Evolutionary conservation across 1,139 yeast genomes (phyloP), one percentile per base, ranked within the genome.

Genomic region (Geotrichum carabidarum): DNA sequence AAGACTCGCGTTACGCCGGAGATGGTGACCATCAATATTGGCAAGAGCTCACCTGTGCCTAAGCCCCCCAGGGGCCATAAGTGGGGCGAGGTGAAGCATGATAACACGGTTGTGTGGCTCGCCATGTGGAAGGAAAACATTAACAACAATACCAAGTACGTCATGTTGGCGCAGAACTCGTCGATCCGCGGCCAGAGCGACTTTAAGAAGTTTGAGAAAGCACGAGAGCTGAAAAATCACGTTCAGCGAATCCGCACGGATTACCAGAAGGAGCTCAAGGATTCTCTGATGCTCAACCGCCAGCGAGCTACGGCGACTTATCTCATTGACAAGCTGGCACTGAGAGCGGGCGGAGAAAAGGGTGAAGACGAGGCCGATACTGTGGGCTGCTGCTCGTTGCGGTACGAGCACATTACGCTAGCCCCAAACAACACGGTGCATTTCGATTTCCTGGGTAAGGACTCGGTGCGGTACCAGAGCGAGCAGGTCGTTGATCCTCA

Each of bases 341-440:
- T 93, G 60, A 87, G 98, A 85, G 98, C 98, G 0, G 98, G 98
- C 68, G 97, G 97, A 63, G 98, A 93, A 71, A 91, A 91, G 69
- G 88, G 94, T 15, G 98, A 91, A 8, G 98, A 93, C 65, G 97
- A 91, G 68, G 98, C 98, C 1, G 99, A 93, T 69, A 91, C 99
- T 1, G 99, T 91, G 46, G 99, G 99, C 46, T 91, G 99, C 72
- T 91, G 98, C 72, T 91, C 98, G 0, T 77, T 91, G 61, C 75
- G 98, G 63, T 91, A 75, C 65, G 98, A 91, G 68, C 98, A 91
- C 70, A 80, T 91, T 47, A 85, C 94, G 1, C 75, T 91, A 58
- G 81, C 81, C 63, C 96, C 96, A 1, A 97, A 97, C 9, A 83
- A 83, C 63, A 85, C 78, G 14, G 97, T 91, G 15, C 79, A 86